phyloP scores from a whole-genome alignment of 179 eudicot genomes.

The Silene coronaria region DNA sequence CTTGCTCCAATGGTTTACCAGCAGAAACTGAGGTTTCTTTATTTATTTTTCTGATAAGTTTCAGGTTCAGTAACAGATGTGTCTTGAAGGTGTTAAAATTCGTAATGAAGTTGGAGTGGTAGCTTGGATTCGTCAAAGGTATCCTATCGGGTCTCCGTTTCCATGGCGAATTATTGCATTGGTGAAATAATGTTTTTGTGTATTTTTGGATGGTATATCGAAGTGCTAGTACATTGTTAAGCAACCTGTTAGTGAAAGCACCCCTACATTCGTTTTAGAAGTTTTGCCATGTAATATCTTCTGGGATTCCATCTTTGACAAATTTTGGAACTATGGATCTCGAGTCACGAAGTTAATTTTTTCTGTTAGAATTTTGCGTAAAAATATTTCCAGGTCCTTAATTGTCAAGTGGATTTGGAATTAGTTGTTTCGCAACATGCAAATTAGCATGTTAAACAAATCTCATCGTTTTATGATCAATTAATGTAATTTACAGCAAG shows the following conservation, averaged over 20 bases:
- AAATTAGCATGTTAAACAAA: background rate
- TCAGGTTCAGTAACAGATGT: slow-evolving; percentile 21
- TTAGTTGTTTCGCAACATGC: background rate
- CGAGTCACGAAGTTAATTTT: background rate
- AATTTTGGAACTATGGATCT: slow-evolving; percentile 6
- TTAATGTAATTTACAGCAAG: no score
- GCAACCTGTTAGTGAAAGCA: background rate
- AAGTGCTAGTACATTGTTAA: slow-evolving; percentile 16
- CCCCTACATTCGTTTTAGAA: background rate
- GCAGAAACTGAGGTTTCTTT: background rate
- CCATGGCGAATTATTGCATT: slow-evolving; percentile 23
- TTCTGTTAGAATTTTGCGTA: background rate
- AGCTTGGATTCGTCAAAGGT: slow-evolving; percentile 20
- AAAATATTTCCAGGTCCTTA: background rate
- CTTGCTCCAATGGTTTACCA: background rate
- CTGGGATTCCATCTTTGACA: slow-evolving; percentile 11
- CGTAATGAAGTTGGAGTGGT: slow-evolving; percentile 21
- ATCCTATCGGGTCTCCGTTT: slow-evolving; percentile 14
- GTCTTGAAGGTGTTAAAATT: slow-evolving; percentile 15
- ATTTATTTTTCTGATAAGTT: background rate
- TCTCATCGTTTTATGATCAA: background rate
- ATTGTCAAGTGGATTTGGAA: background rate
- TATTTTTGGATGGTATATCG: slow-evolving; percentile 18
- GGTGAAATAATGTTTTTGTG: slow-evolving; percentile 25
- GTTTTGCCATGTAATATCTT: slow-evolving; percentile 5